These are phyloP conservation scores for Peronospora destructor DNA, from an alignment of 352 stramenopile genomes.

Conservation along the genomic window DNA sequence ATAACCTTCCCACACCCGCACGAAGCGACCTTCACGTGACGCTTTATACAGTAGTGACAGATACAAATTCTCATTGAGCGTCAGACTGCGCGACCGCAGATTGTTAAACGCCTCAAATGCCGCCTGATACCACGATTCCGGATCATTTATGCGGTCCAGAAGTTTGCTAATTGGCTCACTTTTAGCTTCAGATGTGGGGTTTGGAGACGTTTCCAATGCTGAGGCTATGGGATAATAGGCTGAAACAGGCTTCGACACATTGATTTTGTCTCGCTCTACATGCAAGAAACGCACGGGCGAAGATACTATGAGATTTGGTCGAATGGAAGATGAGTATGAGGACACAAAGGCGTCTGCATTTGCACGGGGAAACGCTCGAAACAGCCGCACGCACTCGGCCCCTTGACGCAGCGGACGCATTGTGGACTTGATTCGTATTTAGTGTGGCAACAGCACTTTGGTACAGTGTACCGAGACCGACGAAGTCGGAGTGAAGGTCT, in stretches of 20 bases:
- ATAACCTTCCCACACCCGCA: slow-evolving; percentile 34
- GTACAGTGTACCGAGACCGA: slow-evolving; percentile 13
- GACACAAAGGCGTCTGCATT: neutral
- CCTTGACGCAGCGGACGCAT: slow-evolving; percentile 20
- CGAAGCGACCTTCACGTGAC: slow-evolving; percentile 28
- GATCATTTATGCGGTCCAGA: slow-evolving; percentile 3
- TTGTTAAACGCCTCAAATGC: slow-evolving; percentile 36
- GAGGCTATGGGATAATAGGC: neutral
- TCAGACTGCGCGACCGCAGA: slow-evolving; percentile 9
- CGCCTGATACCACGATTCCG: slow-evolving; percentile 16
- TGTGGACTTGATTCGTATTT: neutral
- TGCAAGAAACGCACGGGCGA: slow-evolving; percentile 10
- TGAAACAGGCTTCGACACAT: neutral
- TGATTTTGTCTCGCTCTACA: slow-evolving; percentile 2
- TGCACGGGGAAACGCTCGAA: slow-evolving; percentile 3
- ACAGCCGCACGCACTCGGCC: slow-evolving; percentile 6
- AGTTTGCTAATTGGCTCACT: slow-evolving; percentile 1
- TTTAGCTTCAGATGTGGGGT: neutral
- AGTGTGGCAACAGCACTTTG: neutral
- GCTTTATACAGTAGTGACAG: slow-evolving; percentile 63
- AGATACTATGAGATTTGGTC: neutral
- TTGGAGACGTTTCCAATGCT: neutral
- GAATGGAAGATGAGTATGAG: neutral
- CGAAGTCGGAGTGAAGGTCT: slow-evolving; percentile 13
- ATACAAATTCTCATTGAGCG: slow-evolving; percentile 38